A percentile compares a stretch with the other conserved stretches of the same genome.
Conservation (phyloP, 1,139 yeast genomes). For the Suhomyces ambrosiae region DNA sequence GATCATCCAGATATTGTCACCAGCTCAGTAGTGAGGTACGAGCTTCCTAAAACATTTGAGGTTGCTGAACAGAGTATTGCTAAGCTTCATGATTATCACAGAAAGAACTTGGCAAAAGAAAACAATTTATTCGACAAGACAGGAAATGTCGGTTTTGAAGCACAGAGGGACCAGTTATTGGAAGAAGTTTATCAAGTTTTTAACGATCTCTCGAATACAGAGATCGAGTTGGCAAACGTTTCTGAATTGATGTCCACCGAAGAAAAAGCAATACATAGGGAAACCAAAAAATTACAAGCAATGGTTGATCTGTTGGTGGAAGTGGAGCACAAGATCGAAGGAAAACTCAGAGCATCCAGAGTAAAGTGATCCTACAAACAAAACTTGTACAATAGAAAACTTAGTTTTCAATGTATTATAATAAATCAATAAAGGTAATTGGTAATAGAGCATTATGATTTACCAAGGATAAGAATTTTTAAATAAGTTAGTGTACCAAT, state of each 20-base stretch:
- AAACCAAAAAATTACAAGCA: constrained; percentile 37
- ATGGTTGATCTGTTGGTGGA: constrained; percentile 40
- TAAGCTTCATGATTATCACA: constrained; percentile 20
- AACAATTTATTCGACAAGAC: constrained; percentile 1
- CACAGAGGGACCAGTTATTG: constrained; percentile 28
- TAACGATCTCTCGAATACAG: constrained; percentile 26
- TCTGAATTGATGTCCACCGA: constrained; percentile 29
- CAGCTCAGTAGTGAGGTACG: constrained; percentile 13
- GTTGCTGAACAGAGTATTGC: constrained; percentile 18
- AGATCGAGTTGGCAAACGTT: constrained; percentile 25
- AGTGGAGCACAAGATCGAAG: constrained; percentile 41
- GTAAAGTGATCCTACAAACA: too few relatives aligned
- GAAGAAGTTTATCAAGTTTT: constrained; percentile 26
- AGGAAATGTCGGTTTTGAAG: constrained; percentile 9
- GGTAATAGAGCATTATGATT: too few relatives aligned
- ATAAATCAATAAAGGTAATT: too few relatives aligned
- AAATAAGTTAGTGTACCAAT: too few relatives aligned
- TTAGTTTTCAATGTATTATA: too few relatives aligned
- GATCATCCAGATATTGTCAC: constrained; percentile 9
- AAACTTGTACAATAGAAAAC: background rate
- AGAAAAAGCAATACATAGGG: constrained; percentile 26
- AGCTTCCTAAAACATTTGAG: constrained; percentile 18
- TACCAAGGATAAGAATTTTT: too few relatives aligned
- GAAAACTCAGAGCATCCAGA: constrained; percentile 8
- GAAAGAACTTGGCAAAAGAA: constrained; percentile 13